phyloP scores from a whole-genome alignment of 495 filamentous ascomycete genomes.

The Lindgomyces ingoldianus region DNA sequence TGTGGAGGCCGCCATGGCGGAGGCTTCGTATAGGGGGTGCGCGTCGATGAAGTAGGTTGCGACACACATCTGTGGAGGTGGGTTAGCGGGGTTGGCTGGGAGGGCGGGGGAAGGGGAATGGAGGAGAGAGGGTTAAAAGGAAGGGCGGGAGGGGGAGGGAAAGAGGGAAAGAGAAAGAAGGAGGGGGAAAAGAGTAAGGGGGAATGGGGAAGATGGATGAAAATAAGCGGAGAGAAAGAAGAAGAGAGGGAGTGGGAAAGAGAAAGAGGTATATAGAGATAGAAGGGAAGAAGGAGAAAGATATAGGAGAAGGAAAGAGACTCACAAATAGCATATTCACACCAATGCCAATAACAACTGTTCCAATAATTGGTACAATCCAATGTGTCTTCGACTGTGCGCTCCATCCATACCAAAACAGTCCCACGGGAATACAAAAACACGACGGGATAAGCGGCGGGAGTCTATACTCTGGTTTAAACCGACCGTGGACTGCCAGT shows the following conservation, averaged over 20 bases:
- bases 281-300: too few species aligned
- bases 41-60: slow-evolving; percentile 37
- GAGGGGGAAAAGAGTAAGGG: too few species aligned
- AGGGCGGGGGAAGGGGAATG: too few species aligned
- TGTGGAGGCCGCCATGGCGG: slow-evolving; percentile 30
- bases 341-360: slow-evolving; percentile 36
- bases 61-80: slow-evolving; percentile 34
- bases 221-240: too few species aligned
- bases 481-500: background rate
- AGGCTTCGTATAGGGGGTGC: slow-evolving; percentile 29
- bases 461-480: slow-evolving; percentile 52
- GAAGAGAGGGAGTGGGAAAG: too few species aligned
- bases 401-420: slow-evolving; percentile 35
- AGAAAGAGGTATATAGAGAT: too few species aligned
- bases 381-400: slow-evolving; percentile 36
- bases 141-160: too few species aligned
- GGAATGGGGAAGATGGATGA: too few species aligned
- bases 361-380: slow-evolving; percentile 41
- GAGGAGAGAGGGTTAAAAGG: too few species aligned
- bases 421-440: slow-evolving; percentile 15
- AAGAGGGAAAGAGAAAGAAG: too few species aligned
- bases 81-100: too few species aligned
- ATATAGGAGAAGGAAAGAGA: too few species aligned
- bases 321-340: slow-evolving; percentile 31
- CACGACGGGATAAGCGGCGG: slow-evolving; percentile 21